These are phyloP conservation scores for Penicillium sp. DNA, from an alignment of 2,329 filamentous ascomycete genomes.

Conservation along the genomic window DNA sequence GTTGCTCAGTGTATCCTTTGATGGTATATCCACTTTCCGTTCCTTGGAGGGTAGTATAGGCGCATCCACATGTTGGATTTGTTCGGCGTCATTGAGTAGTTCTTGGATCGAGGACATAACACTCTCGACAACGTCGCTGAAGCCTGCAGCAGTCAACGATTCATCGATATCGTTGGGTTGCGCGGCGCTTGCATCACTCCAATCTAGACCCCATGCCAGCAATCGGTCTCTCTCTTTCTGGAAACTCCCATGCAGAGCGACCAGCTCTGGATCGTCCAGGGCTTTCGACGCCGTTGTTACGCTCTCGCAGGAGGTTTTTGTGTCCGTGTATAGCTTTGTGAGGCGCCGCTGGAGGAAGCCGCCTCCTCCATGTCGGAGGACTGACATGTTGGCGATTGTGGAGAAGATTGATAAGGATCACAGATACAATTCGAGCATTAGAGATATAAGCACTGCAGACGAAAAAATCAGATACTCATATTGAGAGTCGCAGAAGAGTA, in stretches of 20 bases:
- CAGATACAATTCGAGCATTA: slow-evolving; percentile 16
- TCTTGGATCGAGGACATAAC: slow-evolving; percentile 63
- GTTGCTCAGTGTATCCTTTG: slow-evolving; percentile 31
- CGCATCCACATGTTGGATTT: slow-evolving; percentile 50
- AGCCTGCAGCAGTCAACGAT: slow-evolving; percentile 57
- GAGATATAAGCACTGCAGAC: slow-evolving; percentile 8
- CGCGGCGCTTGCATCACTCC: slow-evolving; percentile 59
- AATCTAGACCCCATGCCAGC: slow-evolving; percentile 63
- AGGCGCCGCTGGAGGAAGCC: slow-evolving; percentile 49
- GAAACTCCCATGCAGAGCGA: slow-evolving; percentile 57
- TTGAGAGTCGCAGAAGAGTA: slow-evolving; percentile 9
- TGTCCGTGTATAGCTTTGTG: slow-evolving; percentile 61
- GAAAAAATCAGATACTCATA: slow-evolving; percentile 16
- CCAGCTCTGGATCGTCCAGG: slow-evolving; percentile 51
- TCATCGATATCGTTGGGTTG: slow-evolving; percentile 60
- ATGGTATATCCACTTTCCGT: slow-evolving; percentile 30
- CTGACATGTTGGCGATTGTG: slow-evolving; percentile 42
- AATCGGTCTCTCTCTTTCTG: slow-evolving; percentile 62
- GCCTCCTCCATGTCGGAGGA: slow-evolving; percentile 42
- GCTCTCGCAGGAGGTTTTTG: slow-evolving; percentile 59
- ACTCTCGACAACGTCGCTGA: slow-evolving; percentile 61
- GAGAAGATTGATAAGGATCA: slow-evolving; percentile 16
- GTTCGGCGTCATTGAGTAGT: slow-evolving; percentile 59
- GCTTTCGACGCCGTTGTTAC: slow-evolving; percentile 50
- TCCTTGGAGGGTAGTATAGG: slow-evolving; percentile 38